phyloP scores from a whole-genome alignment of 2,329 filamentous ascomycete genomes.

The Calonectria multiphialidica region DNA sequence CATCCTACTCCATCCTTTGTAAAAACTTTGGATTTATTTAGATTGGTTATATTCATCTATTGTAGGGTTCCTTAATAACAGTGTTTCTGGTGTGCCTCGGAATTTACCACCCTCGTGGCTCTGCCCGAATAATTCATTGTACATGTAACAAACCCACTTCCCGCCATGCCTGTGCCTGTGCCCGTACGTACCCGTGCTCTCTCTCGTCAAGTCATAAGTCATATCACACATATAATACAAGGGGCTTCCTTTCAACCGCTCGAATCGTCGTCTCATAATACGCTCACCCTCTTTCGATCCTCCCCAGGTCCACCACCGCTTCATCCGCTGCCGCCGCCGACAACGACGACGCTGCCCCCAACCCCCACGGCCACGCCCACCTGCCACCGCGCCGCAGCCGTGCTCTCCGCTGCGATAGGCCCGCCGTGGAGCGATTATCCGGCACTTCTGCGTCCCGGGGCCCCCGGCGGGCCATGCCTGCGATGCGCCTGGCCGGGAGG shows the following conservation, averaged over 20 bases:
- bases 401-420: constrained; percentile 10
- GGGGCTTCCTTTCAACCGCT: background rate
- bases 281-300: constrained; percentile 22
- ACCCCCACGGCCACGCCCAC: constrained; percentile 25
- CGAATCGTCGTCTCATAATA: background rate
- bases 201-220: constrained; percentile 11
- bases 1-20: too few species aligned
- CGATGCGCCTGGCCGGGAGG: constrained; percentile 11
- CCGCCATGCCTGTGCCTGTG: background rate
- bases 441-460: constrained; percentile 34
- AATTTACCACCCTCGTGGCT: background rate
- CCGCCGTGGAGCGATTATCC: constrained; percentile 35
- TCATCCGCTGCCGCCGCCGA: constrained; percentile 16
- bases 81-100: too few species aligned
- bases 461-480: constrained; percentile 17
- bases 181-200: background rate
- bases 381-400: constrained; percentile 10
- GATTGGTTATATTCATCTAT: too few species aligned
- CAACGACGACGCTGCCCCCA: too few species aligned
- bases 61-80: too few species aligned
- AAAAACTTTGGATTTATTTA: too few species aligned
- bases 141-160: background rate
- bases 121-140: background rate
- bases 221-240: background rate
- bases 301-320: constrained; percentile 27